phyloP scores from a whole-genome alignment of 768 basidiomycete genomes.

The Naganishia randhawae region DNA sequence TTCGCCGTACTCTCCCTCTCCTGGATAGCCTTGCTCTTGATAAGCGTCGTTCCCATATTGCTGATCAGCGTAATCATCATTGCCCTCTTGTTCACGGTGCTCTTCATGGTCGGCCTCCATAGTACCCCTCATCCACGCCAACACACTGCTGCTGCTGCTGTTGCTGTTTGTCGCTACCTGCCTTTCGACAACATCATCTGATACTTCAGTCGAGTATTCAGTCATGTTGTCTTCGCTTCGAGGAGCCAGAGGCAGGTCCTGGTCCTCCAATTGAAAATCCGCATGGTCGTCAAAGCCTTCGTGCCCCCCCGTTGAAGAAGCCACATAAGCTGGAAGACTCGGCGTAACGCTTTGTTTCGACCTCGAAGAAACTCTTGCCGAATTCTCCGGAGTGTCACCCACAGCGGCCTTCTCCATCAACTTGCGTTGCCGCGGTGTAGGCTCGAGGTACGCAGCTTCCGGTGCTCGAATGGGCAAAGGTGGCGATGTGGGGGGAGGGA shows the following conservation, averaged over 20 bases:
- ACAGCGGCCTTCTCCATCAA: conserved; percentile 10
- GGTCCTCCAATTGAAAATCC: conserved; percentile 25
- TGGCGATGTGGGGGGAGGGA: conserved; percentile 11
- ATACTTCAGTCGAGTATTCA: conserved; percentile 17
- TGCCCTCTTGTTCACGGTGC: conserved; percentile 10
- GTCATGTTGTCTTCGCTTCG: conserved; percentile 23
- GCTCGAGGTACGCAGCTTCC: conserved; percentile 15
- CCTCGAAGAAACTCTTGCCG: not conserved
- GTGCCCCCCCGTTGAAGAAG: not conserved
- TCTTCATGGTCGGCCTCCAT: not conserved
- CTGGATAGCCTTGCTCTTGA: conserved; percentile 4
- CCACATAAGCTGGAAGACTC: conserved; percentile 9
- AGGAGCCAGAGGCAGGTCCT: conserved; percentile 24
- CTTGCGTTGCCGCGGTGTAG: conserved; percentile 12
- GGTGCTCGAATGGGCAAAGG: conserved; percentile 21
- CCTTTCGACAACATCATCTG: conserved; percentile 21
- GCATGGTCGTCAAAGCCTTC: conserved; percentile 11
- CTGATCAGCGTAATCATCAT: conserved; percentile 11
- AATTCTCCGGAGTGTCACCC: not conserved
- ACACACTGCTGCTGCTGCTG: conserved; percentile 1
- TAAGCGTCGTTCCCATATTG: conserved; percentile 2
- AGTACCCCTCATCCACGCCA: conserved; percentile 12
- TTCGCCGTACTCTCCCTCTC: conserved; percentile 1
- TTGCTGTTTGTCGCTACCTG: conserved; percentile 1
- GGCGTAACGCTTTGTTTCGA: conserved; percentile 16